These are phyloP conservation scores for Anacardium occidentale DNA, from an alignment of 345 rosid genomes.

Conservation along the genomic window DNA sequence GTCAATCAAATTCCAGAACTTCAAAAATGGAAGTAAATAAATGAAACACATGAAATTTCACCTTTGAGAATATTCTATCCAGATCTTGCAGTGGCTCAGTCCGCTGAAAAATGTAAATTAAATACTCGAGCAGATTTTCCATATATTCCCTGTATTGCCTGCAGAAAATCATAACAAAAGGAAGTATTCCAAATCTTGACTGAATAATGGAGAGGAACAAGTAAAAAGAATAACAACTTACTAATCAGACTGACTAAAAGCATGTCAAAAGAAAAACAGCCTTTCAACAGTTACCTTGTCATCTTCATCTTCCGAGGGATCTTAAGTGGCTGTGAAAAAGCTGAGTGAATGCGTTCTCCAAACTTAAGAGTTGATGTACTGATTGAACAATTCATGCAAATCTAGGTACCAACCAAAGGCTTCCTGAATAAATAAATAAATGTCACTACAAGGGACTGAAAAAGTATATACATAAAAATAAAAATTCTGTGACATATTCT, in stretches of 20 bases:
- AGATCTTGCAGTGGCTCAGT: constrained; percentile 96
- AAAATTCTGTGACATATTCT: neutral
- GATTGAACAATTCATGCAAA: constrained; percentile 86
- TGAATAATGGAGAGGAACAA: constrained; percentile 13
- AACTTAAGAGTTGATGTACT: constrained; percentile 78
- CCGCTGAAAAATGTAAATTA: constrained; percentile 73
- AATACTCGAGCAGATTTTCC: constrained; percentile 75
- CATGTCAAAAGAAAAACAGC: neutral
- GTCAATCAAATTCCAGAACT: neutral
- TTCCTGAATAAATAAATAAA: constrained; percentile 49
- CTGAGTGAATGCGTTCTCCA: constrained; percentile 74
- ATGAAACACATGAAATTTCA: constrained; percentile 18
- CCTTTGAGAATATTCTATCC: constrained; percentile 80
- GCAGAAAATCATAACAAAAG: constrained; percentile 20
- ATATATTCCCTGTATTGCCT: constrained; percentile 82
- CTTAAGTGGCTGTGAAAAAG: constrained; percentile 62
- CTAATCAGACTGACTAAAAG: neutral
- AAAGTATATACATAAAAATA: neutral
- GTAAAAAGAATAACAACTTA: constrained; percentile 8
- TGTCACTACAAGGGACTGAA: neutral
- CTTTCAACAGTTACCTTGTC: constrained; percentile 45
- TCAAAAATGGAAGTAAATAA: constrained; percentile 4
- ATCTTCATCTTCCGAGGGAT: constrained; percentile 62
- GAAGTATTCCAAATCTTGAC: neutral
- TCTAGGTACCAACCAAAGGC: constrained; percentile 80